Percentiles rank a stretch among this genome's conserved stretches.
Evolutionary conservation across 176 grass and related monocot genomes (phyloP).

Genomic region (Leersia perrieri): DNA sequence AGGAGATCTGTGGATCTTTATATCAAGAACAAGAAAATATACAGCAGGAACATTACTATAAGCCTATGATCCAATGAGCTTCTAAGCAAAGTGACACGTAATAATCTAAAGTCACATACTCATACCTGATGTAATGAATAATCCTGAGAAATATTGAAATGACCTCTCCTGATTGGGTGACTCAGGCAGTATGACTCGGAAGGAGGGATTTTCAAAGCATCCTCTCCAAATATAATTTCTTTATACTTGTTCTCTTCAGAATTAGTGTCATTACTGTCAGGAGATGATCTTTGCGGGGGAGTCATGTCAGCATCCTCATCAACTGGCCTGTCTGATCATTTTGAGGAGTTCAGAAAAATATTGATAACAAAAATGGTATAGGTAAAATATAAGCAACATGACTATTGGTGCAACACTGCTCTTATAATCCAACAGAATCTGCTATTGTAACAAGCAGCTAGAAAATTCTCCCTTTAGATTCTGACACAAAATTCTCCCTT

Average conservation of each 20-base stretch:
- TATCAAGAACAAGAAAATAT: too few species aligned
- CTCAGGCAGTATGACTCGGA: conserved; percentile 68
- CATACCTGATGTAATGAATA: conserved; percentile 81
- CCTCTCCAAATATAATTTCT: conserved; percentile 83
- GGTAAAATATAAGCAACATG: background rate
- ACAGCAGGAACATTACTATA: conserved; percentile 9
- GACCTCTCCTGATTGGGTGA: conserved; percentile 84
- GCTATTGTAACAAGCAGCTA: background rate
- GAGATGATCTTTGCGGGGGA: conserved; percentile 31
- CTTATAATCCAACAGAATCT: background rate
- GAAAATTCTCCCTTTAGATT: background rate
- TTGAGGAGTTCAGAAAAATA: conserved; percentile 25
- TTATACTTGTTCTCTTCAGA: conserved; percentile 65
- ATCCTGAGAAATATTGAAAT: conserved; percentile 86
- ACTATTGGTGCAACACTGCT: background rate
- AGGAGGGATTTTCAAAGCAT: conserved; percentile 80
- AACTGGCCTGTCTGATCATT: conserved; percentile 53
- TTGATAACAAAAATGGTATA: conserved; percentile 3
- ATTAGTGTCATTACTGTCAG: conserved; percentile 24
- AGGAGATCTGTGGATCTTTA: too few species aligned
- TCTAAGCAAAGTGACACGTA: background rate
- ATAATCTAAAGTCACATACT: conserved; percentile 1
- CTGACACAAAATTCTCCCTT: background rate
- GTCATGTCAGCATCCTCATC: conserved; percentile 32
- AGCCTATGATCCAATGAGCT: background rate